These are phyloP conservation scores for Ceriops tagal DNA, from an alignment of 345 rosid genomes.

Conservation along the genomic window DNA sequence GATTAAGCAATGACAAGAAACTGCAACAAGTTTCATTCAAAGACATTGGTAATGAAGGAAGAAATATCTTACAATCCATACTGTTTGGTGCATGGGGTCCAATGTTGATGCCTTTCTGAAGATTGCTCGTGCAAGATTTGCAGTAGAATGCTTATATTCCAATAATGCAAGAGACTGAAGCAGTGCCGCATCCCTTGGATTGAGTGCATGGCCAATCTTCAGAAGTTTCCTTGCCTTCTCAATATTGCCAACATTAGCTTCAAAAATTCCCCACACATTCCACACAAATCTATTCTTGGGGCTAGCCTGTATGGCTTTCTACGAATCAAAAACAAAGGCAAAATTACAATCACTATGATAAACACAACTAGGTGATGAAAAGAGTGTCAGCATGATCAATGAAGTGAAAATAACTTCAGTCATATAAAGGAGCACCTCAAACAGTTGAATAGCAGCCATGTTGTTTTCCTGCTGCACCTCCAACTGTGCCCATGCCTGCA, in stretches of 20 bases:
- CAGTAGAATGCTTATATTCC: constrained; percentile 78
- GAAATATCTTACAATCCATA: constrained; percentile 81
- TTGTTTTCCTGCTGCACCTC: constrained; percentile 80
- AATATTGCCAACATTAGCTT: constrained; percentile 60
- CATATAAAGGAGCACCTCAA: constrained; percentile 68
- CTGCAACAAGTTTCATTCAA: neutral
- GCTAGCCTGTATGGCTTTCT: constrained; percentile 95
- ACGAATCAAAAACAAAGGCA: constrained; percentile 7
- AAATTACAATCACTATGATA: constrained; percentile 7
- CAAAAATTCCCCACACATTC: constrained; percentile 97
- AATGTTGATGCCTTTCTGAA: constrained; percentile 79
- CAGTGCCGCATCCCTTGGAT: constrained; percentile 91
- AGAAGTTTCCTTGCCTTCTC: constrained; percentile 80
- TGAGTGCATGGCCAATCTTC: constrained; percentile 81
- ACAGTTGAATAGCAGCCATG: constrained; percentile 65
- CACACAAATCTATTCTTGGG: constrained; percentile 94
- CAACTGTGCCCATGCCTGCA: constrained; percentile 94
- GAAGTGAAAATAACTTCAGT: constrained; percentile 9
- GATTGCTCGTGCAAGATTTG: constrained; percentile 67
- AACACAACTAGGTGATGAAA: no score
- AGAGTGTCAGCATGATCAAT: no score
- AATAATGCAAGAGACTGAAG: constrained; percentile 87
- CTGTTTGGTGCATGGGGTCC: constrained; percentile 85
- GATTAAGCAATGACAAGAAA: neutral
- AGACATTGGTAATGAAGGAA: constrained; percentile 5